phyloP scores from a whole-genome alignment of 2,329 filamentous ascomycete genomes.

The Colletotrichum siamense region DNA sequence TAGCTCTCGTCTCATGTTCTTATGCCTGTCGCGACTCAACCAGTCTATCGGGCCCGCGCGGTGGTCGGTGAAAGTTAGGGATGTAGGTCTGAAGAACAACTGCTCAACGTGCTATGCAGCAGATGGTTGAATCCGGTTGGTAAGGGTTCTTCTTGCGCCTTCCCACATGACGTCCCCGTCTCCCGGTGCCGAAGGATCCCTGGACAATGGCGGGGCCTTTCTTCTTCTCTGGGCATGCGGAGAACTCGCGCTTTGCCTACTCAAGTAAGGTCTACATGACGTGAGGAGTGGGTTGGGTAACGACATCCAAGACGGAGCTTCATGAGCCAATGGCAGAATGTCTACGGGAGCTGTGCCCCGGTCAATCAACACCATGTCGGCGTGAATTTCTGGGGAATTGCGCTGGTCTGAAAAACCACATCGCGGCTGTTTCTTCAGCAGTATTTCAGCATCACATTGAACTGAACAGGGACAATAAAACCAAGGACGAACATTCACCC shows the following conservation, averaged over 20 bases:
- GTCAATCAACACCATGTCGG: background rate
- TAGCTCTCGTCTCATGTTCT: constrained; percentile 3
- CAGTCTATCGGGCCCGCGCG: background rate
- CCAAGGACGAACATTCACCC: background rate
- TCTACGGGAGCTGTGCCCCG: background rate
- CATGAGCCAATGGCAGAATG: background rate
- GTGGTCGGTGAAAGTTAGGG: background rate
- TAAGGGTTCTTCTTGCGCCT: background rate
- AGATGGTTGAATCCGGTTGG: background rate
- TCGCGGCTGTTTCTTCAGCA: background rate
- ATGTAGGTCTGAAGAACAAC: background rate
- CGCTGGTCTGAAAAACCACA: background rate
- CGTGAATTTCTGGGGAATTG: background rate
- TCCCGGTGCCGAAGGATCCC: background rate
- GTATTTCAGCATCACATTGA: background rate
- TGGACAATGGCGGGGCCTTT: background rate
- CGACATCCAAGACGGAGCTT: constrained; percentile 6
- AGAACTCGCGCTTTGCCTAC: background rate
- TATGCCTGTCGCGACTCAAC: background rate
- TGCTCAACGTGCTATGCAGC: background rate
- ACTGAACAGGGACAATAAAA: background rate
- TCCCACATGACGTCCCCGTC: background rate
- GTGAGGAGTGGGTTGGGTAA: constrained; percentile 14
- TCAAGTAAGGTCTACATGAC: constrained; percentile 3
- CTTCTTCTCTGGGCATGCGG: background rate